phyloP scores from a whole-genome alignment of 805 yeast species.

The Suhomyces canberraensis region DNA sequence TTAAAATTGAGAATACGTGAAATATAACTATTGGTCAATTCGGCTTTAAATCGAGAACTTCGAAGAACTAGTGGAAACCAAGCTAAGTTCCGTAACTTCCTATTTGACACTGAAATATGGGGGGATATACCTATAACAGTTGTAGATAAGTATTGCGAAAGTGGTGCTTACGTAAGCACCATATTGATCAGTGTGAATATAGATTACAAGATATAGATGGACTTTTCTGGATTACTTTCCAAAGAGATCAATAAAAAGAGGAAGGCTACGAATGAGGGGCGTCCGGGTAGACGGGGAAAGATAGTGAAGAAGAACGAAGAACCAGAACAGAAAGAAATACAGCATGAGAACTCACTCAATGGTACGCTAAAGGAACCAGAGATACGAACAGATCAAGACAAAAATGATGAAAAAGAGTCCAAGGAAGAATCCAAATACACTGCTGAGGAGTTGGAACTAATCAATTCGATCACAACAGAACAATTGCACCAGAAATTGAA shows the following conservation, averaged over 20 bases:
- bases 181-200: neutral
- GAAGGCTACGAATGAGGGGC: neutral
- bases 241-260: slow-evolving; percentile 29
- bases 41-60: no score
- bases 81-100: no score
- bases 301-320: neutral
- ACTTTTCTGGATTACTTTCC: slow-evolving; percentile 44
- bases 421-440: slow-evolving; percentile 5
- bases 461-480: slow-evolving; percentile 20
- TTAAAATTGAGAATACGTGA: neutral
- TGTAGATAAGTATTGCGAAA: no score
- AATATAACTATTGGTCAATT: no score
- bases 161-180: neutral
- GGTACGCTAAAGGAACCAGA: slow-evolving; percentile 13
- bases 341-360: neutral
- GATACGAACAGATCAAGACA: no score
- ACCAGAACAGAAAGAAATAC: no score
- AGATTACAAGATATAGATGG: slow-evolving; percentile 30
- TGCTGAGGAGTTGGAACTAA: slow-evolving; percentile 5
- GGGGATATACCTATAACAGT: no score
- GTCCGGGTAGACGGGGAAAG: neutral
- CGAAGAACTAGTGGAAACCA: no score
- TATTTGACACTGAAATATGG: no score
- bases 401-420: slow-evolving; percentile 9
- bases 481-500: slow-evolving; percentile 20